Percentiles rank a stretch among this genome's conserved stretches.
These are phyloP conservation scores for Lodderomyces oxycetoniae DNA, from an alignment of 1,139 yeast species.

Conservation along the genomic window DNA sequence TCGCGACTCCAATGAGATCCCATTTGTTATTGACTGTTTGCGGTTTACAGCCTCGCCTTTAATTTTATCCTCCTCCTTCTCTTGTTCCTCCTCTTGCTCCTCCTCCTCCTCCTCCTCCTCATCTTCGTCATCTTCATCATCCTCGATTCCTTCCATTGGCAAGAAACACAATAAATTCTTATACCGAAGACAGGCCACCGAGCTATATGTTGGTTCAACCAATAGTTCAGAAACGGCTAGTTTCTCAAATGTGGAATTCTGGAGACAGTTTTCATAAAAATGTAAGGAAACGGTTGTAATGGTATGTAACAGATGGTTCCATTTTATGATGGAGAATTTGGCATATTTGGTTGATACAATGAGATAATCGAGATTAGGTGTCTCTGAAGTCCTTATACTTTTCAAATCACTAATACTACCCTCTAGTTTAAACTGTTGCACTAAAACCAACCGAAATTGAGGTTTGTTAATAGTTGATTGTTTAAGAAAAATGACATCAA, in stretches of 20 bases:
- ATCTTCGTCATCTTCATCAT: constrained; percentile 39
- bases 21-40: constrained; percentile 6
- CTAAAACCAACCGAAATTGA: constrained; percentile 43
- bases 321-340: constrained; percentile 68
- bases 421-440: constrained; percentile 64
- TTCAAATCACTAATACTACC: constrained; percentile 65
- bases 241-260: constrained; percentile 45
- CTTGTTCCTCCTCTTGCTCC: constrained; percentile 8
- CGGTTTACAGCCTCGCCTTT: constrained; percentile 9
- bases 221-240: constrained; percentile 46
- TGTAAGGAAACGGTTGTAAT: constrained; percentile 77
- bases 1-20: constrained; percentile 6
- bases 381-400: constrained; percentile 48
- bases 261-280: constrained; percentile 72
- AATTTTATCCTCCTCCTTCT: constrained; percentile 4
- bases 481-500: constrained; percentile 34
- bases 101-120: constrained; percentile 27
- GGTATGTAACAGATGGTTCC: constrained; percentile 53
- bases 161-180: constrained; percentile 71
- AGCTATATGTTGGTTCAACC: constrained; percentile 58
- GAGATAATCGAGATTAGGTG: constrained; percentile 52
- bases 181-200: constrained; percentile 62
- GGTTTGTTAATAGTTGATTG: constrained; percentile 19
- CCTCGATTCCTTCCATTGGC: constrained; percentile 54
- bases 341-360: constrained; percentile 70